Evolutionary conservation across 441 rosid species (phyloP), one percentile per base, ranked within the genome.

Genomic region (Pelargonium australe): DNA sequence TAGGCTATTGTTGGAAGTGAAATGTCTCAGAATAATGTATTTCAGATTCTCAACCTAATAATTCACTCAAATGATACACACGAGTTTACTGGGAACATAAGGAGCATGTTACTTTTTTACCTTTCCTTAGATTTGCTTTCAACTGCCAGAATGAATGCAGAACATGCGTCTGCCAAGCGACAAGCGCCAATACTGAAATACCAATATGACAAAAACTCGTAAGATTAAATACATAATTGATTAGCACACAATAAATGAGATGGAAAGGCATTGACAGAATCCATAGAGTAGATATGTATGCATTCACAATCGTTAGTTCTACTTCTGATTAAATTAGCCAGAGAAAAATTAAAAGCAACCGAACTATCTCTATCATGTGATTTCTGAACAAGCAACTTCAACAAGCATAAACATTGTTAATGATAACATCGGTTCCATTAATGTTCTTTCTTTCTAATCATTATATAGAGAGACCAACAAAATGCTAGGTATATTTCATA

Each of bases 141-240:
- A 55, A 63, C 20, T 60, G 75, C 70, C 55, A 11, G 66, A 43
- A 61, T 66, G 37, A 76, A 63, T 17, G 14, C 62, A 11, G 63
- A 19, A 64, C 69, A 76, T 4, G 75, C 69, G 14, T 17, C 41
- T 57, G 79, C 67, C 45, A 76, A 10, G 20, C 57, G 72, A 12
- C 63, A 17, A 43, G 72, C 75, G 31, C 79, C 79, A 45, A 76
- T 34, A 68, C 79, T 76, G 44, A 43, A 75, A 45, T 63, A 74
- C 44, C 73, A 70, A 63, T 70, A 65, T 20, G 61, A 75, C 12
- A 13, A 61, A 37, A 69, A 45, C 8, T 13, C 64, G 16, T 60
- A 37, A 66, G 44, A 41, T 45, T 19, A 58, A 57, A 63, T 67
- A n/a, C 37, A 43, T 55, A 31, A 23, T 1, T 5, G 44, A 45